Evolutionary conservation across 2,329 filamentous ascomycete species (phyloP).

Genomic region (Hypoxylon rubiginosum): DNA sequence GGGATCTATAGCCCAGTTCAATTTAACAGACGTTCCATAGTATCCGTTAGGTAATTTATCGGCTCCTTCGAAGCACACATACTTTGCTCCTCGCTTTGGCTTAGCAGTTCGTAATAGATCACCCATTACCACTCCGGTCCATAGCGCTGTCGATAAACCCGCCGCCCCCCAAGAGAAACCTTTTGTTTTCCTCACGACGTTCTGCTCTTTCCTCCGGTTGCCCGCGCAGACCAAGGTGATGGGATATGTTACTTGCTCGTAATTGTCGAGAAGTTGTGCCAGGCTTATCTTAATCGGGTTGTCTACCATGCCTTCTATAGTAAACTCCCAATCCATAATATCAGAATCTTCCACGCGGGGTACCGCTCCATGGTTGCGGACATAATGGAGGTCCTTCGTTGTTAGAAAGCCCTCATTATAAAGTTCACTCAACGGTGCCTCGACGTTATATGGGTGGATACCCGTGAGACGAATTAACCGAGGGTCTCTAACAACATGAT

Average conservation of each 20-base stretch:
- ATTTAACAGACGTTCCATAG: conserved; percentile 88
- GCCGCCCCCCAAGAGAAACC: conserved; percentile 95
- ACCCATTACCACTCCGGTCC: conserved; percentile 83
- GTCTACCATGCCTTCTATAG: conserved; percentile 86
- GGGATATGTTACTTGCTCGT: conserved; percentile 86
- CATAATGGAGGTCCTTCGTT: conserved; percentile 89
- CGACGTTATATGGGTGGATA: conserved; percentile 91
- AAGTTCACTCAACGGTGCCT: conserved; percentile 82
- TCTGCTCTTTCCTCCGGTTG: conserved; percentile 93
- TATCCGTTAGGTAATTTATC: conserved; percentile 89
- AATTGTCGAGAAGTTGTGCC: conserved; percentile 78
- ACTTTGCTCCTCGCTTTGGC: conserved; percentile 78
- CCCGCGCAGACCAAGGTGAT: conserved; percentile 93
- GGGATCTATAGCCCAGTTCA: conserved; percentile 88
- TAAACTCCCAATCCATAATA: conserved; percentile 84
- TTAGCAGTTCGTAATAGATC: conserved; percentile 78
- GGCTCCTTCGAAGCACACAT: conserved; percentile 91
- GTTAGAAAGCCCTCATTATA: conserved; percentile 88
- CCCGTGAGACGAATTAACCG: conserved; percentile 89
- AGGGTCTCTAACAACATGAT: conserved; percentile 82
- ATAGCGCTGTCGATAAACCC: conserved; percentile 87
- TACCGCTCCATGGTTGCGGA: conserved; percentile 89
- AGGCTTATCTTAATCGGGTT: conserved; percentile 80
- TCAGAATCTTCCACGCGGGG: conserved; percentile 80
- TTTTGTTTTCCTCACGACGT: conserved; percentile 89